Base-by-base conservation (phyloP, 306 rosid genomes). In the Hippophae gyantsensis region DNA sequence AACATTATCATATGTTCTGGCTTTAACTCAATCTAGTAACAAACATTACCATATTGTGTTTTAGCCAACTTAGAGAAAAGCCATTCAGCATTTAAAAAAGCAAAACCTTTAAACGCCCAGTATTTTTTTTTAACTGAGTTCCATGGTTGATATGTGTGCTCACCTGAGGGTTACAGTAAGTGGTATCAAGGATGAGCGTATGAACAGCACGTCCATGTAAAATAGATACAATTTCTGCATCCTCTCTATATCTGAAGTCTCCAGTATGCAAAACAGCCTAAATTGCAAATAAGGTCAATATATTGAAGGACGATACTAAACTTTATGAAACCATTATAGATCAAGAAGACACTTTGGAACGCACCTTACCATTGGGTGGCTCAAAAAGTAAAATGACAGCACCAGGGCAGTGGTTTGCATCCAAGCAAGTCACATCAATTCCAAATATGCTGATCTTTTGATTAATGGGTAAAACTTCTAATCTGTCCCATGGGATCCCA, bases 401-500 rank as follows among this genome's bases (percentile, higher is more conserved):
- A 76, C 98, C 98, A 57, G 95, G 96, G 65, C 96, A 90, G 67
- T 90, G 98, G 70, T 87, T 90, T 76, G 98, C 98, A 78, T 90
- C 98, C 82, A 87, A 76, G 78, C 85, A 90, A 71, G 92, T 90
- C 76, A 90, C 92, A 49, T 73, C 79, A 69, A 81, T 56, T 54
- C 96, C 96, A 6, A 78, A 78, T 76, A 90, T 79, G 66, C 76
- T 83, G 57, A 78, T 67, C 72, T 72, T 87, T 74, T 85, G 79
- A 74, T 87, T 69, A 27, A 87, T 80, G 57, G 89, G 92, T 73
- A 87, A 60, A 60, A 90, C 79, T 47, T 87, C 86, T 68, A 90
- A 62, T 61, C 78, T 87, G 71, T 87, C 87, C 87, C 80, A 85
- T 10, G 96, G 76, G 61, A 90, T 87, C 69, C 96, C 96, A 68